Base-by-base conservation (phyloP, 495 filamentous ascomycete genomes). In the Tetracladium setigerum region DNA sequence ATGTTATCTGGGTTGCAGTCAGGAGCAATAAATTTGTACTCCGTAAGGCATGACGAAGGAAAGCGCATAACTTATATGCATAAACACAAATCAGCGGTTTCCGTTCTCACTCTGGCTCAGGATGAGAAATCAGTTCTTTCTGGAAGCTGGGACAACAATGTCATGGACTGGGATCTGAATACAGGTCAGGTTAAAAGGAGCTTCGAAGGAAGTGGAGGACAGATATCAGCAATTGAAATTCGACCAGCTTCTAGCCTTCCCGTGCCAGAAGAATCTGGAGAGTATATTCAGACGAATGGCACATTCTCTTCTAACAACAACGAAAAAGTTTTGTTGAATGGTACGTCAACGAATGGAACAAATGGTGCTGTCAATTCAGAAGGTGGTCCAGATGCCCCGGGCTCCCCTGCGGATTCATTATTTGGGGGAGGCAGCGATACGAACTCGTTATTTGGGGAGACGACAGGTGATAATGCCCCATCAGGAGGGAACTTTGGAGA, bases 81-180 rank as follows among this genome's bases (percentile, higher is more conserved):
- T 41, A 80, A 86, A 46, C 92, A 99, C 57, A 88, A 84, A 3
- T 94, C 89, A 17, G 92, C 92, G 2, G 90, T 99, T 22, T 95
- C 89, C 11, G 87, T 92, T 17, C 67, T 99, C 14, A 82, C 77
- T 12, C 69, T 99, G 31, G 80, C 86, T 0, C 74, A 81, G 2
- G 89, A 97, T 53, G 92, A 99, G 67, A 79, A 79, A 57, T 89
- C 85, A 24, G 73, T 96, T 32, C 69, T 99, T 3, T 95, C 89
- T 12, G 92, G 92, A 2, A 90, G 89, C 65, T 99, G 92, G 92
- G 92, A 99, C 61, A 95, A 95, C 66, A 79, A 75, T 14, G 80
- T 97, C 7, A 78, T 86, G 41, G 89, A 99, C 58, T 99, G 92
- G 92, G 92, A 99, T 59, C 62, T 99, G 30, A 88, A 97, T 54